Evolutionary conservation across 139 green algal species (phyloP).

Genomic region (Dunaliella primolecta): DNA sequence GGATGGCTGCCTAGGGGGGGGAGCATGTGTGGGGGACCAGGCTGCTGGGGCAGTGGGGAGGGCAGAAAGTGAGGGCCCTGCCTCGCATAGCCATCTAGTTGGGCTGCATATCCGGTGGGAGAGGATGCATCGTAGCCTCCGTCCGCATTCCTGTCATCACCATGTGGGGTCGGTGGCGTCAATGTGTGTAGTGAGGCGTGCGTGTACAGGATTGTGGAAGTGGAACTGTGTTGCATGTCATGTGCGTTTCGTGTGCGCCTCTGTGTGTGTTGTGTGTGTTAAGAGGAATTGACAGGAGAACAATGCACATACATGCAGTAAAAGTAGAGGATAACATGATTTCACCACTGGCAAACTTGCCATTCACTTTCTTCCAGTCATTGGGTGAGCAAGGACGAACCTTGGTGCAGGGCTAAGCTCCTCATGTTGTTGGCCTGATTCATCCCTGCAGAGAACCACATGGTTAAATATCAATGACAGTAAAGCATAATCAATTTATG

Average conservation of each 20-base stretch:
- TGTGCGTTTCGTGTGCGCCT: neutral
- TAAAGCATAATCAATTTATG: neutral
- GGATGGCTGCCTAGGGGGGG: neutral
- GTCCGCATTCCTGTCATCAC: too few relatives aligned
- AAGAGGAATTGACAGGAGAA: too few relatives aligned
- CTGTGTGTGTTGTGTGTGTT: neutral
- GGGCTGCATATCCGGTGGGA: neutral
- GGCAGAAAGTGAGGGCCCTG: neutral
- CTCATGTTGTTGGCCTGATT: neutral
- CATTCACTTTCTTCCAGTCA: too few relatives aligned
- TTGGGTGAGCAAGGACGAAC: neutral
- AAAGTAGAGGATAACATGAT: too few relatives aligned
- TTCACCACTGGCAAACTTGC: too few relatives aligned
- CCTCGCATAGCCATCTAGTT: neutral
- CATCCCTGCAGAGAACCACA: neutral
- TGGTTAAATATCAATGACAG: neutral
- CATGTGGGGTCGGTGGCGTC: too few relatives aligned
- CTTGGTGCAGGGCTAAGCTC: neutral
- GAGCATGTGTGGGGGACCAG: too few relatives aligned
- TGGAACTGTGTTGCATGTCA: too few relatives aligned
- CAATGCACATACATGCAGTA: too few relatives aligned
- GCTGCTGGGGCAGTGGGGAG: neutral
- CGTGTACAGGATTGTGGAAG: too few relatives aligned
- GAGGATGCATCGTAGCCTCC: neutral
- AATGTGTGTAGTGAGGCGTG: neutral